phyloP scores from a whole-genome alignment of 1,284 basidiomycete species.

The Ganoderma leucocontextum region DNA sequence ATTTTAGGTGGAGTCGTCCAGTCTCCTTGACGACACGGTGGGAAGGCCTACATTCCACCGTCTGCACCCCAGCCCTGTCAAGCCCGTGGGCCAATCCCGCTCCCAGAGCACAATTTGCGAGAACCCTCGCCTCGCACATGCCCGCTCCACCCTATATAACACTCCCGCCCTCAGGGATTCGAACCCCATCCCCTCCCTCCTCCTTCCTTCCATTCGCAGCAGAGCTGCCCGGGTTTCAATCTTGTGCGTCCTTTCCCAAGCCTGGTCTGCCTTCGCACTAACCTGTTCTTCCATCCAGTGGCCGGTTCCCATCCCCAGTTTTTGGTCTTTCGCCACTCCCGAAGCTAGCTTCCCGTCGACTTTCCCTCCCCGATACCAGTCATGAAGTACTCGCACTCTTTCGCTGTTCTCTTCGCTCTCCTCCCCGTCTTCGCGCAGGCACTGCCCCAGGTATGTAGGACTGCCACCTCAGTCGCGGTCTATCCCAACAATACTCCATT shows the following conservation, averaged over 20 bases:
- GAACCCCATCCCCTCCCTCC: conserved; percentile 29
- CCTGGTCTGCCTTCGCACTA: not conserved
- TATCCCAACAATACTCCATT: not conserved
- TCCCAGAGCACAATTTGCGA: conserved; percentile 10
- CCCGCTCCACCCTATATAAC: conserved; percentile 17
- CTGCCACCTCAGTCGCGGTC: not conserved
- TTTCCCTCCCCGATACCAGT: conserved; percentile 36
- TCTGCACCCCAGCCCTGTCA: not conserved
- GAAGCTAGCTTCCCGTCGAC: conserved; percentile 46
- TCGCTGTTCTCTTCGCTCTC: conserved; percentile 51
- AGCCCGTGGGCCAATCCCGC: conserved; percentile 4
- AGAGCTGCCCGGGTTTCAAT: conserved; percentile 47
- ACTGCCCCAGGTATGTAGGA: conserved; percentile 43
- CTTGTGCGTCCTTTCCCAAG: conserved; percentile 36
- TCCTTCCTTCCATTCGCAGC: conserved; percentile 43
- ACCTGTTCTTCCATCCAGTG: conserved; percentile 15
- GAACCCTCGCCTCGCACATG: conserved; percentile 23
- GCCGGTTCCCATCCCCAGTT: conserved; percentile 46
- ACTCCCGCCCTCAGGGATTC: not conserved
- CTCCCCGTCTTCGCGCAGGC: conserved; percentile 55
- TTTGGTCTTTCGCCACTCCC: conserved; percentile 46
- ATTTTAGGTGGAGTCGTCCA: conserved; percentile 19
- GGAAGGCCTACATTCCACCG: conserved; percentile 20
- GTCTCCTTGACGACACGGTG: conserved; percentile 30
- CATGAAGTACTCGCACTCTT: conserved; percentile 60